These are phyloP conservation scores for Cyberlindnera petersonii DNA, from an alignment of 805 yeast species.

Conservation along the genomic window DNA sequence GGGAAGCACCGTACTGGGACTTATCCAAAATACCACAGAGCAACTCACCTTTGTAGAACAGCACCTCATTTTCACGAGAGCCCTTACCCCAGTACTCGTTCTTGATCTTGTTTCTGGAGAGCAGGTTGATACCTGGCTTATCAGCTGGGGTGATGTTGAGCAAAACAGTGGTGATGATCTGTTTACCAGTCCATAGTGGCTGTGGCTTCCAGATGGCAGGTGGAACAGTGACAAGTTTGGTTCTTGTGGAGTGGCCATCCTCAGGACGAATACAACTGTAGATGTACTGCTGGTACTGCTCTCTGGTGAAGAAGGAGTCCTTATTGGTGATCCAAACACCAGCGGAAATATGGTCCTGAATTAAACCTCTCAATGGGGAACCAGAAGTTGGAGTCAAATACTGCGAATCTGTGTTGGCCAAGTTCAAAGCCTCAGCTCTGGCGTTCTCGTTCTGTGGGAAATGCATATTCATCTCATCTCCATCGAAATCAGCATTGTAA, in stretches of 20 bases:
- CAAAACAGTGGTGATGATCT: constrained; percentile 87
- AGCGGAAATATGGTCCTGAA: constrained; percentile 98
- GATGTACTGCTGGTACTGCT: constrained; percentile 86
- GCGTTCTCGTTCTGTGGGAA: constrained; percentile 98
- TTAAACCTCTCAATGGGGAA: constrained; percentile 95
- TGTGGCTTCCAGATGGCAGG: constrained; percentile 86
- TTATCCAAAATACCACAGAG: constrained; percentile 92
- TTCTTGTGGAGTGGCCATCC: constrained; percentile 86
- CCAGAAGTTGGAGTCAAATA: constrained; percentile 98
- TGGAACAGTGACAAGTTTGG: constrained; percentile 70
- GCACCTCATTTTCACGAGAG: constrained; percentile 80
- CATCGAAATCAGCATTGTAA: constrained; percentile 97
- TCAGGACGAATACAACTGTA: constrained; percentile 96
- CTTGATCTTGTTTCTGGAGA: constrained; percentile 83
- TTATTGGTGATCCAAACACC: constrained; percentile 98
- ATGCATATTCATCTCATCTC: constrained; percentile 99
- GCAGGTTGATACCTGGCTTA: constrained; percentile 88
- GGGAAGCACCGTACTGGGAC: constrained; percentile 97
- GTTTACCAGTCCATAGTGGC: constrained; percentile 98
- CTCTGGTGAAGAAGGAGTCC: constrained; percentile 87
- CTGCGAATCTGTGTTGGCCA: constrained; percentile 97
- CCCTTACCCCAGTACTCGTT: constrained; percentile 91
- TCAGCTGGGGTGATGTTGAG: constrained; percentile 81
- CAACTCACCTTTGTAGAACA: constrained; percentile 83
- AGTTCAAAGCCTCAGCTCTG: constrained; percentile 88